These are phyloP conservation scores for Trichoderma gracile DNA, from an alignment of 2,329 filamentous ascomycete species.

Conservation along the genomic window DNA sequence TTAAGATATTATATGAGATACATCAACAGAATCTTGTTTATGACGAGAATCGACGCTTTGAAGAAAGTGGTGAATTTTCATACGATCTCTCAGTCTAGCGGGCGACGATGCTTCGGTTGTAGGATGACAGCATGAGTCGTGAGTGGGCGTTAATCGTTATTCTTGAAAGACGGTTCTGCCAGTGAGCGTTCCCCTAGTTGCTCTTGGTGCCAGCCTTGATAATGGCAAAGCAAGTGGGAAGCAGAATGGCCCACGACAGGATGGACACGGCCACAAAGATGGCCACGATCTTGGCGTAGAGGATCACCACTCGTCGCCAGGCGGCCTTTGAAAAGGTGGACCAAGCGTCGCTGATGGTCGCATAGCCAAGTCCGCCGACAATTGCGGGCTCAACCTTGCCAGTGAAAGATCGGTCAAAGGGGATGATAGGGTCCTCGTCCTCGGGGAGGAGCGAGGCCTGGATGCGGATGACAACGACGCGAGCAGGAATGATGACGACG, in stretches of 20 bases:
- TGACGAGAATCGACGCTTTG: background rate
- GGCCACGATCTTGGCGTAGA: conserved; percentile 70
- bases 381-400: conserved; percentile 74
- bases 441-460: conserved; percentile 84
- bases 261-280: conserved; percentile 53
- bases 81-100: background rate
- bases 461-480: conserved; percentile 75
- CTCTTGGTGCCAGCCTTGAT: conserved; percentile 26
- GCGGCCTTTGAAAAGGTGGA: conserved; percentile 71
- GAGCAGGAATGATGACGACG: conserved; percentile 71
- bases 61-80: background rate
- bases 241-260: conserved; percentile 49
- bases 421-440: conserved; percentile 79
- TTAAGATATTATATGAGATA: conserved; percentile 13
- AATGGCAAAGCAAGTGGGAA: conserved; percentile 53
- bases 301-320: conserved; percentile 70
- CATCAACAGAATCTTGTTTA: conserved; percentile 7
- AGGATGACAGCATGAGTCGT: background rate
- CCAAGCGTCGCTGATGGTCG: conserved; percentile 76
- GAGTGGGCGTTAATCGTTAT: background rate
- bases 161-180: background rate
- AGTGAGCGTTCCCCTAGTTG: background rate
- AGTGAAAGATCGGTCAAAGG: conserved; percentile 84
- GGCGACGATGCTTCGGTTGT: background rate
- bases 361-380: conserved; percentile 69